Percentiles rank a stretch among this genome's conserved stretches.
Conservation (phyloP, 208 protist genomes). For the Leishmania gerbilli region DNA sequence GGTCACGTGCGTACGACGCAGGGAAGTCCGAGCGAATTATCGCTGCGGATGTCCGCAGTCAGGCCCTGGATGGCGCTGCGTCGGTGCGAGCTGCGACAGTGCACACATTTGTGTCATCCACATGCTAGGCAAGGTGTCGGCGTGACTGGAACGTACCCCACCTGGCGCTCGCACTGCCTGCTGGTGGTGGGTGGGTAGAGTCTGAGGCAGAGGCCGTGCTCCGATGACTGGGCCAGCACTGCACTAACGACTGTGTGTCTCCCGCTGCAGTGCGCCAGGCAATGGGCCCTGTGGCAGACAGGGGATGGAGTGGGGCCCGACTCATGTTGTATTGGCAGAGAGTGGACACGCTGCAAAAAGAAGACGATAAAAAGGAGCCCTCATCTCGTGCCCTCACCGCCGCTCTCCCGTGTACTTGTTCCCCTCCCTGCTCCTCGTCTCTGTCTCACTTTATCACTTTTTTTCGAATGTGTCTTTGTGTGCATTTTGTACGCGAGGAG, state of each 20-base stretch:
- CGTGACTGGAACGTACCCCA: not conserved
- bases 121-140: not conserved
- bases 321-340: not conserved
- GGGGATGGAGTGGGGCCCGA: not conserved
- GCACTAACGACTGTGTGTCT: not conserved
- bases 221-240: not conserved
- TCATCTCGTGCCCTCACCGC: not conserved
- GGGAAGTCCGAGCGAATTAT: not conserved
- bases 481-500: not conserved
- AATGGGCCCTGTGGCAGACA: not conserved
- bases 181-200: not conserved
- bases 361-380: not conserved
- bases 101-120: not conserved
- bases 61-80: not conserved
- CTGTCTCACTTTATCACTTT: not conserved
- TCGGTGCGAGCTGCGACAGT: not conserved
- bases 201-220: not conserved
- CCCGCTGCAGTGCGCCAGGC: not conserved
- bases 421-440: not conserved
- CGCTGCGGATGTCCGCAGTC: not conserved
- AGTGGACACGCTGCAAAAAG: not conserved
- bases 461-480: not conserved
- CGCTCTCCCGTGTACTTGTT: not conserved
- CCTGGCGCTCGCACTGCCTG: too few species aligned
- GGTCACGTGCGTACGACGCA: not conserved